Conservation (phyloP, 116 monocot genomes). For the Zostera marina region DNA sequence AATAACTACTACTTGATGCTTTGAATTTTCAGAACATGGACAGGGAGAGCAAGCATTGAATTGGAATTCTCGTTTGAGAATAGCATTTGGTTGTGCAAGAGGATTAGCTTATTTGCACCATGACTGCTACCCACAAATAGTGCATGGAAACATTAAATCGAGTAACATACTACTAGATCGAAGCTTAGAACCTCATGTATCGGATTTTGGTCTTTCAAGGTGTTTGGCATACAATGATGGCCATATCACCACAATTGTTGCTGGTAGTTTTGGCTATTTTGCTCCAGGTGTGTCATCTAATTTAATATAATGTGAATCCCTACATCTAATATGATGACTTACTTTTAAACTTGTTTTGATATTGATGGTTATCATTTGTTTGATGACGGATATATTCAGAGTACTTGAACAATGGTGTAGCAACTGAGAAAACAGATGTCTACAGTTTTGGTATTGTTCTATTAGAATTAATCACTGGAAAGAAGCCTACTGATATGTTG, state of each 20-base stretch:
- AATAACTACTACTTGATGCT: no score
- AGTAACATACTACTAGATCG: slow-evolving; percentile 93
- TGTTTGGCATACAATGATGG: slow-evolving; percentile 68
- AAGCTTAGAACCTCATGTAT: slow-evolving; percentile 80
- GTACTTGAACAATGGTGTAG: slow-evolving; percentile 58
- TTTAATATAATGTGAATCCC: neutral
- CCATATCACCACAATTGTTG: slow-evolving; percentile 86
- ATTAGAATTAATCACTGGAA: slow-evolving; percentile 72
- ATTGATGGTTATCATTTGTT: neutral
- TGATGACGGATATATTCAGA: slow-evolving; percentile 16
- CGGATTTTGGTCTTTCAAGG: slow-evolving; percentile 91
- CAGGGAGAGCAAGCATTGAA: slow-evolving; percentile 75
- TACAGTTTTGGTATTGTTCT: slow-evolving; percentile 80
- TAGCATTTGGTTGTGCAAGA: slow-evolving; percentile 79
- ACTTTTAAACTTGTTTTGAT: no score
- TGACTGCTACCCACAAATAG: slow-evolving; percentile 75
- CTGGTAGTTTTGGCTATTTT: slow-evolving; percentile 90
- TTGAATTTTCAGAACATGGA: slow-evolving; percentile 29
- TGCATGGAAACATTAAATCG: slow-evolving; percentile 84
- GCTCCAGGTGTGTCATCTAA: slow-evolving; percentile 46
- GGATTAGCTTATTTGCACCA: slow-evolving; percentile 94
- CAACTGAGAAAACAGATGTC: slow-evolving; percentile 68
- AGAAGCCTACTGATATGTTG: slow-evolving; percentile 59
- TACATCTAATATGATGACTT: no score
- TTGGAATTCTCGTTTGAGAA: slow-evolving; percentile 96